phyloP scores from a whole-genome alignment of 345 rosid species.

The Lepidium aucheri region DNA sequence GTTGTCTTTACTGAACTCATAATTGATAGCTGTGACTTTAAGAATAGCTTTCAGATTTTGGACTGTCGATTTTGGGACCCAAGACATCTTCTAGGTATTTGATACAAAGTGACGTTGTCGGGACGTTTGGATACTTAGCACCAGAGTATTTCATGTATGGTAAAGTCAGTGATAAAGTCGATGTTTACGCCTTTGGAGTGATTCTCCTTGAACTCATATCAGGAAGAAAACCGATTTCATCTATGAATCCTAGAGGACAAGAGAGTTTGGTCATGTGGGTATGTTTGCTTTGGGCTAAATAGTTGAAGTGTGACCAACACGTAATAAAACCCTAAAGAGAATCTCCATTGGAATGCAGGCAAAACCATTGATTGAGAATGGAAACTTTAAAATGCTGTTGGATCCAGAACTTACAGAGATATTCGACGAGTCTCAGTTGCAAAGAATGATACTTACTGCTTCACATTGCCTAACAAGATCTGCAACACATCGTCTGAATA shows the following conservation, averaged over 20 bases:
- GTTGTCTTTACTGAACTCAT: not conserved
- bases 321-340: not conserved
- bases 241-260: constrained; percentile 38
- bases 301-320: not conserved
- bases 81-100: constrained; percentile 39
- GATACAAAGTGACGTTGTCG: constrained; percentile 62
- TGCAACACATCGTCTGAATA: constrained; percentile 66
- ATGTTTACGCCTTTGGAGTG: constrained; percentile 82
- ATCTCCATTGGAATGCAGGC: constrained; percentile 43
- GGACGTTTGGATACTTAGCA: constrained; percentile 94
- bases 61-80: constrained; percentile 80
- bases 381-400: constrained; percentile 37
- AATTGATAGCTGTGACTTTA: not conserved
- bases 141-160: constrained; percentile 97
- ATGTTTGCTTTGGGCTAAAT: constrained; percentile 7
- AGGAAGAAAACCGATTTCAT: constrained; percentile 61
- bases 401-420: constrained; percentile 48
- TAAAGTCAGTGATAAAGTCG: constrained; percentile 79
- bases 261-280: constrained; percentile 93
- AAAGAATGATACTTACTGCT: constrained; percentile 74
- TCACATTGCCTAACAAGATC: constrained; percentile 57
- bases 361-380: constrained; percentile 51
- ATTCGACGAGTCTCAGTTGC: constrained; percentile 45
- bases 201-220: constrained; percentile 75
- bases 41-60: constrained; percentile 75